Conservation (phyloP, 208 protist genomes). For the Porcisia hertigi region DNA sequence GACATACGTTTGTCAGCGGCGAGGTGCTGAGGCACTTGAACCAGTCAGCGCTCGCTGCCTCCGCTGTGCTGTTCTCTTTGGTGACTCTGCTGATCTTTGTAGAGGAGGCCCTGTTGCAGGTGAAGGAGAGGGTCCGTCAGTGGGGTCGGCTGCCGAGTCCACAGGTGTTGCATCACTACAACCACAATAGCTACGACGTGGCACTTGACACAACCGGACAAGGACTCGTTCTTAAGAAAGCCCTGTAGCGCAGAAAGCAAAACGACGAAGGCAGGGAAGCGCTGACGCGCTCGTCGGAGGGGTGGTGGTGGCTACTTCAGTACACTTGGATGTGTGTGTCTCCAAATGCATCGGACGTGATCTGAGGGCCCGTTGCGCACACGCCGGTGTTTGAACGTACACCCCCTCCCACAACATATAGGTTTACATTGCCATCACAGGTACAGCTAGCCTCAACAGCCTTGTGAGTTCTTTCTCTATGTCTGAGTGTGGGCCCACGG, state of each 20-base stretch:
- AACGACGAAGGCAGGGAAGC: not conserved
- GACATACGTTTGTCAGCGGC: slow-evolving; percentile 2
- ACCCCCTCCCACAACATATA: not conserved
- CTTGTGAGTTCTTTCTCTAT: no score
- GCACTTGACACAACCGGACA: slow-evolving; percentile 26
- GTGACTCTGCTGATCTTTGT: slow-evolving; percentile 50
- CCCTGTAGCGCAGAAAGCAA: slow-evolving; percentile 1
- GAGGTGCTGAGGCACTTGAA: slow-evolving; percentile 16
- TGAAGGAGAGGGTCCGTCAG: slow-evolving; percentile 39
- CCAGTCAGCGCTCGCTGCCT: slow-evolving; percentile 28
- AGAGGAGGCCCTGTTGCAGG: slow-evolving; percentile 40
- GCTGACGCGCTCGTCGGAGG: not conserved
- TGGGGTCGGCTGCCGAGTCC: slow-evolving; percentile 49
- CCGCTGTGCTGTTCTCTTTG: slow-evolving; percentile 33
- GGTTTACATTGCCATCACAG: not conserved
- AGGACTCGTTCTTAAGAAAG: slow-evolving; percentile 24
- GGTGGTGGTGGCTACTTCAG: not conserved
- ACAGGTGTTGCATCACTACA: slow-evolving; percentile 64
- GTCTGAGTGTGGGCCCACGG: no score
- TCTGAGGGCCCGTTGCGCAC: not conserved
- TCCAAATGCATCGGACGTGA: not conserved
- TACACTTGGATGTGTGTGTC: not conserved
- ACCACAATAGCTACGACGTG: slow-evolving; percentile 57
- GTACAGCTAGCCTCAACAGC: no score
- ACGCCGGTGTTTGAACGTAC: not conserved